Evolutionary conservation across 78 protist genomes (phyloP), one percentile per base, ranked within the genome.

Genomic region (Dictyostelium purpureum): DNA sequence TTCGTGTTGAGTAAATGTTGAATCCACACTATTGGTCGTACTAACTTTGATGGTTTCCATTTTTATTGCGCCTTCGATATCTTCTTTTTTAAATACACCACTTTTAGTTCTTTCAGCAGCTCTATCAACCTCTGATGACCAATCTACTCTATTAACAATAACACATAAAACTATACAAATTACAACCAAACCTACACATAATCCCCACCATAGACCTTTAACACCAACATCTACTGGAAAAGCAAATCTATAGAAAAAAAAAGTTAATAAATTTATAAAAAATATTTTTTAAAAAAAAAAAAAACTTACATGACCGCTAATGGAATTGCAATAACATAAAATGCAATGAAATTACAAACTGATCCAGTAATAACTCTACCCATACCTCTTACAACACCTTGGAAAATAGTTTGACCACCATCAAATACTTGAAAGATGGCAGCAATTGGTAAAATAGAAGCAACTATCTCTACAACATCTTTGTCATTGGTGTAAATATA

Each of bases 351-450:
- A 35, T 85, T 85, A 26, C 74, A 35, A 43, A 73, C 18, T 0
- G 92, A 81, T 61, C 92, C 92, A n/a, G 56, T 73, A 6, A 56
- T 73, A 16, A 73, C 71, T 28, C 92, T 35, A 45, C 92, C 92
- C 80, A 85, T 70, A 12, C 92, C 92, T 67, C 92, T 73, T 1
- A 85, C 92, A 14, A 73, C 54, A 57, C 92, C 92, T 73, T 85
- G 92, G 54, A 85, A 85, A 38, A 85, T 57, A 26, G 92, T 85
- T 73, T 85, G 92, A 21, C 78, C 92, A 35, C 92, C 92, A 85
- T 85, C 92, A n/a, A 85, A 85, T 4, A 85, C 9, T 45, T 85
- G 92, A 47, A 85, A 85, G 12, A 85, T 45, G 5, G 92, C 92
- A 16, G 92, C 65, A 1, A 74, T 74, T 16, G 82, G 82, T 9